These are phyloP conservation scores for Colletotrichum chrysophilum DNA, from an alignment of 2,329 filamentous ascomycete genomes.

Conservation along the genomic window DNA sequence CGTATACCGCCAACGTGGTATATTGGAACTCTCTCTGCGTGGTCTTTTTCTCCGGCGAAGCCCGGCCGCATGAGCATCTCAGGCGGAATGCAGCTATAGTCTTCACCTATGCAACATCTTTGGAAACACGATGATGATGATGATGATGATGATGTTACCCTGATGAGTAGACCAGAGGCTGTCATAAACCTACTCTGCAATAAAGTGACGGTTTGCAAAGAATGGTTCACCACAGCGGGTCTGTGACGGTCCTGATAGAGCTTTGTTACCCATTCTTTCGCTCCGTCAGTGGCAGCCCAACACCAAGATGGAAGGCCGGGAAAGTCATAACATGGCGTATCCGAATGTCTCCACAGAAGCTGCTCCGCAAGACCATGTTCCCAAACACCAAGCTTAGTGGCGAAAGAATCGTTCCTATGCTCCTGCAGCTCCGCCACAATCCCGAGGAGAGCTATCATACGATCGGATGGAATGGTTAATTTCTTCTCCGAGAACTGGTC, in stretches of 20 bases:
- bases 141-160: rapidly evolving
- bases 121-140: rapidly evolving
- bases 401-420: neutral
- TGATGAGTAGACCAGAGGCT: neutral
- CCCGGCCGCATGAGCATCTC: too few species aligned
- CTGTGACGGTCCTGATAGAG: too few species aligned
- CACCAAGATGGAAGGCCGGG: neutral
- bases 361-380: neutral
- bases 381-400: neutral
- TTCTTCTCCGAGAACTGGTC: neutral
- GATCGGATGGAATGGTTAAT: neutral
- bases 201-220: neutral
- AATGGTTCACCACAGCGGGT: too few species aligned
- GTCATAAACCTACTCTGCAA: too few species aligned
- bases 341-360: neutral
- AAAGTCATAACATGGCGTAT: rapidly evolving
- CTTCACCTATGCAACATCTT: neutral
- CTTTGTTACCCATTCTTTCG: too few species aligned
- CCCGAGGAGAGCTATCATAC: rapidly evolving
- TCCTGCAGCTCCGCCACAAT: neutral
- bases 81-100: too few species aligned
- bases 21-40: neutral
- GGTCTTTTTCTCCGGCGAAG: neutral
- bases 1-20: too few species aligned
- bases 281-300: neutral